Evolutionary conservation across 805 yeast species (phyloP).

Genomic region (Starmera quercuum): DNA sequence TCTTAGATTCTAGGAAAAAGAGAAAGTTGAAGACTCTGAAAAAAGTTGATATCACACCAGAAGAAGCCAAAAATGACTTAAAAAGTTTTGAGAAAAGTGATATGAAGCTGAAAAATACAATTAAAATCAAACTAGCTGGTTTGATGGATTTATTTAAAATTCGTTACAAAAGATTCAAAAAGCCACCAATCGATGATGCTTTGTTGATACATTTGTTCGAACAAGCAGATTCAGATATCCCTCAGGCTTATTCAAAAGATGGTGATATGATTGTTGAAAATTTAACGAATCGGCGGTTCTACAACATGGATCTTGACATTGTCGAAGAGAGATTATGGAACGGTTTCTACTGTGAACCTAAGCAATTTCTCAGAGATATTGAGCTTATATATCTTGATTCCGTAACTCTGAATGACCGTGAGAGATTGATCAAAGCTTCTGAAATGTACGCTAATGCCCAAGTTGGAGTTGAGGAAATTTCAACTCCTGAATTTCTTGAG

Average conservation of each 20-base stretch:
- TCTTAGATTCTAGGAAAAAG: conserved; percentile 48
- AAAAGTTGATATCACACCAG: conserved; percentile 28
- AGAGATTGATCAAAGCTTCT: conserved; percentile 69
- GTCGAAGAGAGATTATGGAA: conserved; percentile 96
- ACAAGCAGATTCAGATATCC: conserved; percentile 30
- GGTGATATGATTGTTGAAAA: conserved; percentile 78
- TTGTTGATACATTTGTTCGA: conserved; percentile 73
- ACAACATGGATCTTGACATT: conserved; percentile 89
- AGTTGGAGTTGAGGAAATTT: conserved; percentile 88
- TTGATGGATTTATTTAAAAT: conserved; percentile 84
- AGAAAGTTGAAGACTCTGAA: conserved; percentile 27
- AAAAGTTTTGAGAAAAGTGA: conserved; percentile 52
- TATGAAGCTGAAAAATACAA: conserved; percentile 72
- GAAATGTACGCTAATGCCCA: conserved; percentile 97
- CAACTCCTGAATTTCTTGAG: conserved; percentile 58
- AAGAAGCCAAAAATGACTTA: conserved; percentile 29
- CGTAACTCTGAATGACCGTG: conserved; percentile 69
- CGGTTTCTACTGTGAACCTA: conserved; percentile 89
- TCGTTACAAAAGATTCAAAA: conserved; percentile 83
- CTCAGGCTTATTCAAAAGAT: conserved; percentile 38
- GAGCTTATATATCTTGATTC: conserved; percentile 81
- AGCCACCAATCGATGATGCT: conserved; percentile 81
- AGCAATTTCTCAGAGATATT: conserved; percentile 79
- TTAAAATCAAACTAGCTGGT: conserved; percentile 80
- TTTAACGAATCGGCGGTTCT: conserved; percentile 61